Conservation (phyloP, 202 grass and related monocot species). For the Tripidium arundinaceum region DNA sequence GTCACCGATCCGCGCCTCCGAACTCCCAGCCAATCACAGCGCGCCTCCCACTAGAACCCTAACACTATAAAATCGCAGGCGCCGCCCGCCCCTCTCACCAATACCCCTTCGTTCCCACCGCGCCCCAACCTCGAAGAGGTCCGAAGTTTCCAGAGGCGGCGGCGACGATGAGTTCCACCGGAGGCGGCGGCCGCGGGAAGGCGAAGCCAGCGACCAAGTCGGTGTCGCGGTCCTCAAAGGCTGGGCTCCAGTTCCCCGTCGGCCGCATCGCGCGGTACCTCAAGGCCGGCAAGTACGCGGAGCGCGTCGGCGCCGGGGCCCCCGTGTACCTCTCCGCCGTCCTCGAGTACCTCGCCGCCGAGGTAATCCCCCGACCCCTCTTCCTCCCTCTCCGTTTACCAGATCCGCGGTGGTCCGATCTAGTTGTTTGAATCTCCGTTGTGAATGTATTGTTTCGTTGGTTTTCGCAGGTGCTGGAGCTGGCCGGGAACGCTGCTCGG, state of each 20-base stretch:
- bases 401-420: background rate
- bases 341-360: constrained; percentile 87
- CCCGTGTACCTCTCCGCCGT: constrained; percentile 94
- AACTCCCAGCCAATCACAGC: no score
- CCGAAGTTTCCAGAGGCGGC: background rate
- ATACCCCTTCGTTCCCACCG: no score
- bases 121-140: no score
- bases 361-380: constrained; percentile 37
- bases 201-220: constrained; percentile 60
- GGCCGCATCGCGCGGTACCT: constrained; percentile 84
- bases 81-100: no score
- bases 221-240: constrained; percentile 73
- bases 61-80: no score
- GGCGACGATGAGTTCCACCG: constrained; percentile 42
- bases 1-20: no score
- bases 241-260: constrained; percentile 86
- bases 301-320: constrained; percentile 86
- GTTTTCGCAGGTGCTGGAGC: no score
- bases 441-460: no score
- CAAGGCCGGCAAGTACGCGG: constrained; percentile 90
- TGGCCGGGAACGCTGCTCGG: no score
- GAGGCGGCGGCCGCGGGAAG: constrained; percentile 67
- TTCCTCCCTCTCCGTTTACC: background rate
- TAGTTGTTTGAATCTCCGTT: no score
- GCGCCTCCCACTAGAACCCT: no score